phyloP scores from a whole-genome alignment of 2,329 filamentous ascomycete genomes.

The Cladosporium sp. region DNA sequence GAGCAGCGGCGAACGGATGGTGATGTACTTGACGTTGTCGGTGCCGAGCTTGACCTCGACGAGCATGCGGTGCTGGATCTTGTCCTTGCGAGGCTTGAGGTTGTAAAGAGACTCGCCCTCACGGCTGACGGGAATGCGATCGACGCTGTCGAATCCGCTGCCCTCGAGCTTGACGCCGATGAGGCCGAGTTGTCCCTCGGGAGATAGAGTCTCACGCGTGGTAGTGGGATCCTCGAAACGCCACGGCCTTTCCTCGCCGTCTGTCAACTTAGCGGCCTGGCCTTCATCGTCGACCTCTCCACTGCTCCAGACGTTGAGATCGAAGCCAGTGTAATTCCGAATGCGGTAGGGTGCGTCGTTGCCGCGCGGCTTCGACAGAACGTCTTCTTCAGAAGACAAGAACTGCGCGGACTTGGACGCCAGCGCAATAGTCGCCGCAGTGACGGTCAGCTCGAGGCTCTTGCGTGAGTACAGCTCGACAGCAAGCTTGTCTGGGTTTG shows the following conservation, averaged over 20 bases:
- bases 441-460: conserved; percentile 84
- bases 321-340: conserved; percentile 92
- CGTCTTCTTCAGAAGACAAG: conserved; percentile 79
- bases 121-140: conserved; percentile 82
- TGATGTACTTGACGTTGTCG: conserved; percentile 98
- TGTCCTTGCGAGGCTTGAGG: conserved; percentile 77
- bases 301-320: conserved; percentile 76
- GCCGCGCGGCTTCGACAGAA: conserved; percentile 85
- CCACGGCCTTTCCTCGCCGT: conserved; percentile 91
- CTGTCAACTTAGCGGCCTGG: conserved; percentile 70
- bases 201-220: conserved; percentile 85
- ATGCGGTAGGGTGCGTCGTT: conserved; percentile 90
- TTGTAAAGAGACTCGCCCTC: conserved; percentile 91
- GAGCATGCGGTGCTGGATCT: conserved; percentile 78
- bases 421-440: conserved; percentile 86
- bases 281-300: conserved; percentile 62
- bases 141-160: conserved; percentile 87
- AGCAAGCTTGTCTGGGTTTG: conserved; percentile 67
- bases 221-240: conserved; percentile 95
- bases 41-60: conserved; percentile 86
- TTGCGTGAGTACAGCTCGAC: conserved; percentile 85
- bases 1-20: conserved; percentile 80
- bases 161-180: conserved; percentile 82
- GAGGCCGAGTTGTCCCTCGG: conserved; percentile 71
- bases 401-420: conserved; percentile 91